These are phyloP conservation scores for Phyllosticta capitalensis DNA, from an alignment of 2,329 filamentous ascomycete species.

Conservation along the genomic window DNA sequence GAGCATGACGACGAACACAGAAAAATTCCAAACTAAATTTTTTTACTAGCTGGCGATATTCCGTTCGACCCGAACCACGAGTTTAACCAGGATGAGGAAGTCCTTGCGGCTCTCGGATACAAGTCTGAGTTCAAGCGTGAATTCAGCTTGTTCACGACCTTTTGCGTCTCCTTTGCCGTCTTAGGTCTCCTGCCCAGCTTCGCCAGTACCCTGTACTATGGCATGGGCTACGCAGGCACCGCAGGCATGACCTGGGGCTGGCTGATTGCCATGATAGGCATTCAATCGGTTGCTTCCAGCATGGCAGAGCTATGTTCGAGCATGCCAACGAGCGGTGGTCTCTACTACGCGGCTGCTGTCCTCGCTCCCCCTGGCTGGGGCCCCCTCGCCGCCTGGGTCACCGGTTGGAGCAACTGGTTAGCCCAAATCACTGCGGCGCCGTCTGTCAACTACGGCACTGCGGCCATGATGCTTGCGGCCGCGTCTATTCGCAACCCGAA, in stretches of 20 bases:
- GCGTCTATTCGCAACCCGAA: slow-evolving; percentile 56
- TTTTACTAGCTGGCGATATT: slow-evolving; percentile 33
- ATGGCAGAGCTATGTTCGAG: slow-evolving; percentile 62
- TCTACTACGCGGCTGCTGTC: slow-evolving; percentile 67
- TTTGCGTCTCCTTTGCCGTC: slow-evolving; percentile 65
- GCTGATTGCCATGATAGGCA: slow-evolving; percentile 63
- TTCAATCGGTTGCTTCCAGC: slow-evolving; percentile 57
- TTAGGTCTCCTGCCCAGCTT: slow-evolving; percentile 62
- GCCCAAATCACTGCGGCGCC: slow-evolving; percentile 57
- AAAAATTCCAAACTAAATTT: background rate
- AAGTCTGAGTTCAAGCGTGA: slow-evolving; percentile 59
- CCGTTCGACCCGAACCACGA: slow-evolving; percentile 37
- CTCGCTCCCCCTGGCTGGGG: slow-evolving; percentile 58
- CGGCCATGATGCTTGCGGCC: slow-evolving; percentile 62
- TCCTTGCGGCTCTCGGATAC: slow-evolving; percentile 52
- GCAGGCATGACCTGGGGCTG: slow-evolving; percentile 65
- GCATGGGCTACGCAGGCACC: slow-evolving; percentile 44
- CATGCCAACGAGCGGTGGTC: slow-evolving; percentile 62
- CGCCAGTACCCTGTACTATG: slow-evolving; percentile 62
- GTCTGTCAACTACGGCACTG: slow-evolving; percentile 56
- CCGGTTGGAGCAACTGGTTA: slow-evolving; percentile 63
- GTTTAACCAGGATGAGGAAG: slow-evolving; percentile 48
- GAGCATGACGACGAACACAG: background rate
- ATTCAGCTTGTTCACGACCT: slow-evolving; percentile 64
- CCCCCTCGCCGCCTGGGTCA: slow-evolving; percentile 58